Base-by-base conservation (phyloP, 345 rosid species). In the Arabis alpina region DNA sequence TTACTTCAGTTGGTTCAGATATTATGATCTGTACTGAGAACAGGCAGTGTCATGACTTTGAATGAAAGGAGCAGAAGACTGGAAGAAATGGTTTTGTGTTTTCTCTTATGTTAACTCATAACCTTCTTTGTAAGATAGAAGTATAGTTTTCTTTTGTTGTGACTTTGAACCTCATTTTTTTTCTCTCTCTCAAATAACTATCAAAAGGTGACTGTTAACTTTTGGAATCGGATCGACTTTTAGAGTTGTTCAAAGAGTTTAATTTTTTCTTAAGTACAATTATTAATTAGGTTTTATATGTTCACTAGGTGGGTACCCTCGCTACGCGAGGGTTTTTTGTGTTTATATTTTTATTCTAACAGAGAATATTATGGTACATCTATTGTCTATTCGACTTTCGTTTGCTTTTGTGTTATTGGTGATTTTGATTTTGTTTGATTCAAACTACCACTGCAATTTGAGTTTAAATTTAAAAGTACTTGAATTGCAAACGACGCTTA, bases 11-110 rank as follows among this genome's bases (percentile, higher is more conserved):
- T 27, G 83, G 77, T 61, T 54, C 82, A 24, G 72, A 80, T 42
- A 64, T 66, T 32, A 30, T 77, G 84, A 75, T 75, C 0, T 90
- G 93, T 77, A 61, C 69, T 55, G 72, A 75, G 79, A 88, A 84
- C 53, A 73, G 54, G 64, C 84, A 85, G 76, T 80, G 72, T 71
- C 47, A 54, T 48, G 87, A 80, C 57, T 73, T 73, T 71, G 77
- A 74, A 13, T 64, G 66, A 64, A 64, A 50, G 41, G 66, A 34
- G 62, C 44, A 32, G 34, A 52, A 68, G 68, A 16, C 49, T 39
- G 51, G 52, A 39, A 47, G 2, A 13, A 12, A 10, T 2, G 10
- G 19, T 34, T 63, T 39, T 14, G 15, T 53, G 68, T 56, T 56
- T 41, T 49, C 36, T 55, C 19, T 27, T 10, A 55, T 34, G 24